Evolutionary conservation across 2,329 filamentous ascomycete genomes (phyloP).

Genomic region (Verruconis gallopava): DNA sequence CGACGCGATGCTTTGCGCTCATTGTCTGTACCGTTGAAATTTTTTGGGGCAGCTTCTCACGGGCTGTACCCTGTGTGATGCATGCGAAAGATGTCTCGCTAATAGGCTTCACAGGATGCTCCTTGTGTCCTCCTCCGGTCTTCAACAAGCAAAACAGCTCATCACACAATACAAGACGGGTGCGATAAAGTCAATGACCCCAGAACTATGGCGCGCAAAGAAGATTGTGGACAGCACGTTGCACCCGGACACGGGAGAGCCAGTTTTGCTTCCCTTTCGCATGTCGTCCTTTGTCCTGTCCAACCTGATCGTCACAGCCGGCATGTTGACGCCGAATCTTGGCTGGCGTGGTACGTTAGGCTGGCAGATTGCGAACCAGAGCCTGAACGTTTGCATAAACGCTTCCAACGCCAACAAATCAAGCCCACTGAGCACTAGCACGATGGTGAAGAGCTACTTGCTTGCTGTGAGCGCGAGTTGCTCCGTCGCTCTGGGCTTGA

Average conservation of each 20-base stretch:
- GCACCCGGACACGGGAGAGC: conserved; percentile 87
- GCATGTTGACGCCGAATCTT: conserved; percentile 89
- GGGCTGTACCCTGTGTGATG: not conserved
- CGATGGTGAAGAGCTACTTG: conserved; percentile 79
- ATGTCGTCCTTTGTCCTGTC: conserved; percentile 95
- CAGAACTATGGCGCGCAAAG: conserved; percentile 88
- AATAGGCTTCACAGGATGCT: conserved; percentile 52
- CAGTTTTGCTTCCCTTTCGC: conserved; percentile 87
- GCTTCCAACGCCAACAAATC: conserved; percentile 97
- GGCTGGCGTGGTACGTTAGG: conserved; percentile 71
- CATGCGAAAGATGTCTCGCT: not conserved
- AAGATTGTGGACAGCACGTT: conserved; percentile 94
- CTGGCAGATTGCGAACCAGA: conserved; percentile 96
- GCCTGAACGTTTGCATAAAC: conserved; percentile 96
- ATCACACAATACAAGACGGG: conserved; percentile 80
- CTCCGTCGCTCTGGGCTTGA: conserved; percentile 83
- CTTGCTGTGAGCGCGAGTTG: conserved; percentile 88
- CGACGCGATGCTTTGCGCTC: too few species aligned
- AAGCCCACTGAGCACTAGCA: conserved; percentile 66
- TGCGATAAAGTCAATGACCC: conserved; percentile 65
- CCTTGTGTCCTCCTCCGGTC: conserved; percentile 60
- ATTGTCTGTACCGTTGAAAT: not conserved
- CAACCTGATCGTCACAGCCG: conserved; percentile 86
- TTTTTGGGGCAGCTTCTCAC: too few species aligned
- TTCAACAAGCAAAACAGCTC: conserved; percentile 75